Conservation (phyloP, 805 yeast genomes). For the Ogataea methylovora region DNA sequence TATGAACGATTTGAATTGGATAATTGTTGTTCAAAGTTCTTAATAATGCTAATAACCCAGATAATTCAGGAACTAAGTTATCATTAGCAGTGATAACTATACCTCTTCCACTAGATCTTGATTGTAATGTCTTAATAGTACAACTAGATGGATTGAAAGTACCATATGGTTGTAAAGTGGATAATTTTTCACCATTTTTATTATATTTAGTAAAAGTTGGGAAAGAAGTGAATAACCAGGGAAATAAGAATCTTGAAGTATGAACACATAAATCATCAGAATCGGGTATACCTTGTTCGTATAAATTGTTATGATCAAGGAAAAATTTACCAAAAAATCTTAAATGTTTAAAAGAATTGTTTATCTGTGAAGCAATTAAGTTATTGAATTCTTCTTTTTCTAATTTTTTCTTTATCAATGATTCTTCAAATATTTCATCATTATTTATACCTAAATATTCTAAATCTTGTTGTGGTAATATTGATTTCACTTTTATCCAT, state of each 20-base stretch:
- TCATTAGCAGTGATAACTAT: slow-evolving; percentile 47
- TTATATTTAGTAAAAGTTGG: slow-evolving; percentile 33
- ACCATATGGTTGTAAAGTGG: slow-evolving; percentile 5
- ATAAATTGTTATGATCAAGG: slow-evolving; percentile 7
- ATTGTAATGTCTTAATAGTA: slow-evolving; percentile 21
- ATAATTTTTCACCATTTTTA: slow-evolving; percentile 8
- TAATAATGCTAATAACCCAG: slow-evolving; percentile 40
- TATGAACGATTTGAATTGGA: slow-evolving; percentile 43
- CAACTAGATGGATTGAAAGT: slow-evolving; percentile 8
- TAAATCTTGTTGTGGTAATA: slow-evolving; percentile 17
- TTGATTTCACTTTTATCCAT: slow-evolving; percentile 20
- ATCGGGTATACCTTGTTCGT: not conserved
- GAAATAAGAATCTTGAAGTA: slow-evolving; percentile 24
- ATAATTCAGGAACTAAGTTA: slow-evolving; percentile 35
- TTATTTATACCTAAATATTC: slow-evolving; percentile 10
- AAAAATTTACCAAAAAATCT: slow-evolving; percentile 19
- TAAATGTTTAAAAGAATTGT: slow-evolving; percentile 16
- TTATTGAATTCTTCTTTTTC: slow-evolving; percentile 17
- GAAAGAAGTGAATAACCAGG: slow-evolving; percentile 31
- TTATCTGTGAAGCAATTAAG: slow-evolving; percentile 16
- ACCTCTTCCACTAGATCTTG: slow-evolving; percentile 36
- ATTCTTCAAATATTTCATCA: slow-evolving; percentile 15
- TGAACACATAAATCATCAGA: slow-evolving; percentile 4
- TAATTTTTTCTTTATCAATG: slow-evolving; percentile 12
- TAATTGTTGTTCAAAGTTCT: slow-evolving; percentile 40